phyloP scores from a whole-genome alignment of 2,329 filamentous ascomycete species.

The Fusarium transvaalense region DNA sequence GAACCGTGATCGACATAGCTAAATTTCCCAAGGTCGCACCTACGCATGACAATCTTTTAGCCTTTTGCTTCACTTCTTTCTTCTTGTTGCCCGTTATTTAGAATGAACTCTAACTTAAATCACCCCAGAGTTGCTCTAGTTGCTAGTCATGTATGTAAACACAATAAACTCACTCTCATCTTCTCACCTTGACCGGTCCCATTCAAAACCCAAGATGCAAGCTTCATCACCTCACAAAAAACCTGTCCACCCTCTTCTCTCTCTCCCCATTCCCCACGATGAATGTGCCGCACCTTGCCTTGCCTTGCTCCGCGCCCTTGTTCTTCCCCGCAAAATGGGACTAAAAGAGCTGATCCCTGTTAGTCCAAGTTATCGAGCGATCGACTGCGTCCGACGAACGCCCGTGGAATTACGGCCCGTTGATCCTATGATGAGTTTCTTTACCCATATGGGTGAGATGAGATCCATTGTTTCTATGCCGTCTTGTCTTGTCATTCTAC shows the following conservation, averaged over 20 bases:
- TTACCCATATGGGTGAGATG: slow-evolving; percentile 5
- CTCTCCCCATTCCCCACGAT: slow-evolving; percentile 25
- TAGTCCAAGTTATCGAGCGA: slow-evolving; percentile 28
- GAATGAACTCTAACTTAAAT: slow-evolving; percentile 5
- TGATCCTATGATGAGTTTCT: slow-evolving; percentile 20
- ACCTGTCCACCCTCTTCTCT: background rate
- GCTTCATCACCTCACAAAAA: slow-evolving; percentile 10
- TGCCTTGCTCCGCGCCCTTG: background rate
- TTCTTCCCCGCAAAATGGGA: slow-evolving; percentile 36
- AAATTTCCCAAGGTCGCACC: slow-evolving; percentile 18
- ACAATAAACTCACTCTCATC: background rate
- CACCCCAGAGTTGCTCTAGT: background rate
- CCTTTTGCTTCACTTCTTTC: background rate
- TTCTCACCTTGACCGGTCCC: background rate
- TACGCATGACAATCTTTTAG: background rate
- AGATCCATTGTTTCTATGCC: background rate
- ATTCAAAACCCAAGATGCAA: slow-evolving; percentile 9
- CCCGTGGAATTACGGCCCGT: slow-evolving; percentile 43
- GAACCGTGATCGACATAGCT: slow-evolving; percentile 33
- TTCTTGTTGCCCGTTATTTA: background rate
- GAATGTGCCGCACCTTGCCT: slow-evolving; percentile 8
- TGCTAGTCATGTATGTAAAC: too few species aligned
- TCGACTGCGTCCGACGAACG: slow-evolving; percentile 33
- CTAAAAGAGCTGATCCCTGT: slow-evolving; percentile 7
- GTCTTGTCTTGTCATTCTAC: background rate